Base-by-base conservation (phyloP, 1,139 yeast species). In the Zygoascus sp. region DNA sequence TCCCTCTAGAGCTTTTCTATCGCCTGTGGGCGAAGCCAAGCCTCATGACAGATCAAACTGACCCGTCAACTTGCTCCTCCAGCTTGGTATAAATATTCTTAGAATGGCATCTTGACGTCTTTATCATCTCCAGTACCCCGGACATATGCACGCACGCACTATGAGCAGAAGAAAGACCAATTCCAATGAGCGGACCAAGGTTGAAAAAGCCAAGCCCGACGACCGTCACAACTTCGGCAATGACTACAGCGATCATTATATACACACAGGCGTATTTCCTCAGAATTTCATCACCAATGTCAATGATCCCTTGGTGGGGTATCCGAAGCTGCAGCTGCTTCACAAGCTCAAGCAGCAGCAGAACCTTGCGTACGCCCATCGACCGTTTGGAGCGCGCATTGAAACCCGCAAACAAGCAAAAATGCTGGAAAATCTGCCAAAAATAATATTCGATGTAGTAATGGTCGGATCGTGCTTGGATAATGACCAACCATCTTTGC, bases 381-480 rank as follows among this genome's bases (percentile, higher is more conserved):
- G 69, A 32, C 86, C 95, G 0, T 83, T 73, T 59, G 95, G 96
- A 1, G 74, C 76, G 7, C 68, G 83, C 41, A 74, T 79, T 2
- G 63, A 70, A 11, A 70, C 79, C 2, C 72, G 73, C 32, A 67
- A 75, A 46, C 80, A 88, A 63, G 70, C 79, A 1, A 73, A 23
- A 8, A 28, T 70, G 11, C 69, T 78, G 3, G 72, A 74, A 32
- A 66, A 75, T 47, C 80, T 87, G 63, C 70, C 79, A 1, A 72
- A 16, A 5, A 74, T 77, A 0, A 67, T 89, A 47, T 90, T 90
- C 65, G 97, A 90, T 62, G 95, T 89, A 9, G 83, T 90, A 9
- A 85, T 90, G 95, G 79, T 90, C 44, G 96, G 96, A 0, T 94
- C 95, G 1, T 70, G 92, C 50, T 75, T 83, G 1, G 89, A 36